Base-by-base conservation (phyloP, 1,284 basidiomycete species). In the Tremellales sp. region DNA sequence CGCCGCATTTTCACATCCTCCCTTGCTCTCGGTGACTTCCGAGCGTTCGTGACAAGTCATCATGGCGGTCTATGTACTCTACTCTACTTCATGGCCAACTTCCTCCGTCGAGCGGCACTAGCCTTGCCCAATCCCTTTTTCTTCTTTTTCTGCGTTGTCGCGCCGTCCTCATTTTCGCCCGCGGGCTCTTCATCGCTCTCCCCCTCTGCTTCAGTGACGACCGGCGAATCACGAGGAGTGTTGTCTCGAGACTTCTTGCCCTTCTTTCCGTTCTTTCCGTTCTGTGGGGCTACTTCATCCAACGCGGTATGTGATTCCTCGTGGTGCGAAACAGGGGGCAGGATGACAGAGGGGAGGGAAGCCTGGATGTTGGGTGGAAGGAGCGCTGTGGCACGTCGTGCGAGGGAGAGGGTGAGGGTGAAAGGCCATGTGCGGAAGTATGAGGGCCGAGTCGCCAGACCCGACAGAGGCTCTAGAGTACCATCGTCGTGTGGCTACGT, bases 401-500 rank as follows among this genome's bases (percentile, higher is more conserved):
- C n/a, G 4, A 54, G 12, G 11, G 39, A 42, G 43, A 60, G 53
- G 39, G 45, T 29, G 15, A 65, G 58, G 36, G 48, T 53, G 53
- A 56, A 51, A 8, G 65, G 71, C 74, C 74, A 76, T 19, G 73
- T 70, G 22, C 60, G 48, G 35, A 43, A 48, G 42, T 61, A 52
- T 3, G 63, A 59, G 2, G 72, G 72, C 4, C 54, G 25, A 13
- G 50, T 53, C 4, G 70, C 61, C 27, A 74, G 65, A n/a, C 54
- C 56, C 1, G 60, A 57, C 23, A 73, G 53, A 2, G 72, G 65
- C 10, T 63, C 65, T 19, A 67, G 53, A 1, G 56, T 48, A 1
- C 70, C 68, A 43, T 71, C 65, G 3, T 65, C 63, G 48, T 73
- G 65, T 6, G 74, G 70, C 70, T 74, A n/a, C 15, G 48, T 4